Conservation (phyloP, 768 basidiomycete genomes). For the Thelephora aurantiotincta region DNA sequence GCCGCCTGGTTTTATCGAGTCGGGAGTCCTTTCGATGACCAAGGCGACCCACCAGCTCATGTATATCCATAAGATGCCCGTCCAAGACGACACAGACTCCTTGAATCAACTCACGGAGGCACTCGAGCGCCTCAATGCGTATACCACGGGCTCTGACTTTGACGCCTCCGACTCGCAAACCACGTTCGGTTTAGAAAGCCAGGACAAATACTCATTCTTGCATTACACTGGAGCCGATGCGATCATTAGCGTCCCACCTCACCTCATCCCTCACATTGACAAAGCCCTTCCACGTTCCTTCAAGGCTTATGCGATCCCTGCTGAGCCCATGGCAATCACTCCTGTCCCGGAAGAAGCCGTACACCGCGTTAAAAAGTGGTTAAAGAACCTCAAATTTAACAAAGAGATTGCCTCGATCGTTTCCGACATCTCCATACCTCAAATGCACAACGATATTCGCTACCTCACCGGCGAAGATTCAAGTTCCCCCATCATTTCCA, state of each 20-base stretch:
- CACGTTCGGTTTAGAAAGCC: slow-evolving; percentile 6
- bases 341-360: slow-evolving; percentile 45
- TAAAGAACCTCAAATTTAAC: slow-evolving; percentile 49
- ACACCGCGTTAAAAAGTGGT: slow-evolving; percentile 40
- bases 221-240: slow-evolving; percentile 29
- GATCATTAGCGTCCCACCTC: slow-evolving; percentile 27
- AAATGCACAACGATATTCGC: slow-evolving; percentile 57
- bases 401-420: slow-evolving; percentile 56
- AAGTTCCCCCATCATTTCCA: slow-evolving; percentile 54
- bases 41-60: not conserved
- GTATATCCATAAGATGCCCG: not conserved
- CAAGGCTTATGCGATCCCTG: slow-evolving; percentile 52
- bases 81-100: slow-evolving; percentile 17
- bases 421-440: slow-evolving; percentile 47
- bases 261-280: slow-evolving; percentile 24
- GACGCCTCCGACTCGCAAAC: not conserved
- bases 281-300: slow-evolving; percentile 51
- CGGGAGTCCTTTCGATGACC: not conserved
- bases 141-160: slow-evolving; percentile 3
- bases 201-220: slow-evolving; percentile 22
- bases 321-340: slow-evolving; percentile 28
- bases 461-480: slow-evolving; percentile 79
- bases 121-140: not conserved
- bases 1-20: too few species aligned
- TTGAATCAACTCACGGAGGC: not conserved